These are phyloP conservation scores for Toxicodendron radicans DNA, from an alignment of 345 rosid genomes.

Conservation along the genomic window DNA sequence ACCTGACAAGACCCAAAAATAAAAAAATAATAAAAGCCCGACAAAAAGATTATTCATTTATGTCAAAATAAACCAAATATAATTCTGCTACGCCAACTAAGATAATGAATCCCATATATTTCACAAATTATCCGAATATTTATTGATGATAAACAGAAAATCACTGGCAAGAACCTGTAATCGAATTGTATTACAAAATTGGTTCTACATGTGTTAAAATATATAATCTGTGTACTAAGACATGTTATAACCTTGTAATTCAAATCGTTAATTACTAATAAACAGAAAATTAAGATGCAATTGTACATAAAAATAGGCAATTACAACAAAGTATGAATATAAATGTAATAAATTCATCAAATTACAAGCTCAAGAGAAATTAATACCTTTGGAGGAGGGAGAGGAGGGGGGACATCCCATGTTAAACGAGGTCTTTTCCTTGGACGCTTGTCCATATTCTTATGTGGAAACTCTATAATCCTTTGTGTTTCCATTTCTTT, in stretches of 20 bases:
- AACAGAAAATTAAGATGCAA: background rate
- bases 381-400: conserved; percentile 50
- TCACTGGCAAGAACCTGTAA: background rate
- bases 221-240: background rate
- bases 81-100: background rate
- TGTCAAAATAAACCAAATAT: background rate
- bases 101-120: background rate
- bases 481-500: conserved; percentile 61
- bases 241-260: background rate
- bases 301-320: background rate
- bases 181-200: too few species aligned
- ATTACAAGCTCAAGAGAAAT: background rate
- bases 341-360: background rate
- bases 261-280: background rate
- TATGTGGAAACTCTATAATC: conserved; percentile 58
- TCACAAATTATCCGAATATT: background rate
- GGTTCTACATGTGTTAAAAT: background rate
- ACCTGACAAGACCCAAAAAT: conserved; percentile 32
- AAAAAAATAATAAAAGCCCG: background rate
- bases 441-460: conserved; percentile 67
- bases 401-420: conserved; percentile 65
- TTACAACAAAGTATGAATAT: background rate
- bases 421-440: conserved; percentile 69
- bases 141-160: background rate
- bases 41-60: background rate